These are phyloP conservation scores for Neofusicoccum sp. DNA, from an alignment of 2,329 filamentous ascomycete species.

Conservation along the genomic window DNA sequence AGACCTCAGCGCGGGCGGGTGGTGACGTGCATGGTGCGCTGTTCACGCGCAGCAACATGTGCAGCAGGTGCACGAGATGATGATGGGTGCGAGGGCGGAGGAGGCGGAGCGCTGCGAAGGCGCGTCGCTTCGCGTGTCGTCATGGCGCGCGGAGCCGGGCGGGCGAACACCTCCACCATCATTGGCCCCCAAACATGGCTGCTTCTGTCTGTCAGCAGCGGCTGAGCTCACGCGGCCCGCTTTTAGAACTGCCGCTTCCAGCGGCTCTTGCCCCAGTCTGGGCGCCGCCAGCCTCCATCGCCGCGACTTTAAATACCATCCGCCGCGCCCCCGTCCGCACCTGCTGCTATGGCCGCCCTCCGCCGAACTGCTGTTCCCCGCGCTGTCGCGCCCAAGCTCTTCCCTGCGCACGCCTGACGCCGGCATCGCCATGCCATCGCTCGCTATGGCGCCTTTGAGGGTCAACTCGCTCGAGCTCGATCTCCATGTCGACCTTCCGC, in stretches of 20 bases:
- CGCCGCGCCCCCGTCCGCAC: neutral
- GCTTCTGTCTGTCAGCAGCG: neutral
- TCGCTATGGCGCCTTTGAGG: neutral
- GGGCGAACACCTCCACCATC: neutral
- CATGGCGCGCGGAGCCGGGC: neutral
- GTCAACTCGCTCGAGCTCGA: neutral
- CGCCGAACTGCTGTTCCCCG: neutral
- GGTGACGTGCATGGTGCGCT: too few relatives aligned
- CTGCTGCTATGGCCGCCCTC: neutral
- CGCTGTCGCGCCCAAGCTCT: neutral
- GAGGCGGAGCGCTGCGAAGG: neutral
- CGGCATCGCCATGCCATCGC: neutral
- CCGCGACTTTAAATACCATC: neutral
- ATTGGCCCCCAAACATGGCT: neutral
- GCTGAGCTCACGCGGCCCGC: neutral
- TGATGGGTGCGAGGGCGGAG: too few relatives aligned
- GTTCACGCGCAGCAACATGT: too few relatives aligned
- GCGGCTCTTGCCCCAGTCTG: neutral
- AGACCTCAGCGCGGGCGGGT: too few relatives aligned
- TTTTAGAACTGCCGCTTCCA: constrained; percentile 3
- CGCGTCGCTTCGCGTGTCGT: neutral
- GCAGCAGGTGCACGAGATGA: too few relatives aligned
- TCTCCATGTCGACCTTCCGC: neutral
- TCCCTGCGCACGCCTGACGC: neutral
- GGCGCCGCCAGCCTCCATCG: neutral